Conservation (phyloP, 768 basidiomycete genomes). For the Boletus vermiculosoides region DNA sequence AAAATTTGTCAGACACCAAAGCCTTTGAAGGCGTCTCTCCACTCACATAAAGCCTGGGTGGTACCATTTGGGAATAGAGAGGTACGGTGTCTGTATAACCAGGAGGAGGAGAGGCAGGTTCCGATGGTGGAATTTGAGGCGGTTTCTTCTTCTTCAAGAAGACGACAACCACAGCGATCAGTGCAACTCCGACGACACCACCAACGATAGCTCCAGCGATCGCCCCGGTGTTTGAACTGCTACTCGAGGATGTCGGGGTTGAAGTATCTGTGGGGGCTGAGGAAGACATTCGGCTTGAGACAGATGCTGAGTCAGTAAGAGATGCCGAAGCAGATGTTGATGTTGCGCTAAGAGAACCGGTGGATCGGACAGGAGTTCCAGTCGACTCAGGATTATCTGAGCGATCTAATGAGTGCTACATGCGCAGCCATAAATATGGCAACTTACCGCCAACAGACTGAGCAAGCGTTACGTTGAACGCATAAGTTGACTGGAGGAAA, state of each 20-base stretch:
- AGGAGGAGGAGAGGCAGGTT: background rate
- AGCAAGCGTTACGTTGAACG: background rate
- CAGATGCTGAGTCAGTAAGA: background rate
- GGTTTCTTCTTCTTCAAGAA: background rate
- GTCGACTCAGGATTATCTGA: background rate
- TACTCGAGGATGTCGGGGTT: background rate
- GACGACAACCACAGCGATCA: background rate
- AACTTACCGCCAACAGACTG: background rate
- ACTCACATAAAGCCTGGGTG: conserved; percentile 33
- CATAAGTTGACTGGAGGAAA: too few species aligned
- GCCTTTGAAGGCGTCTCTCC: background rate
- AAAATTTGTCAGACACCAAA: conserved; percentile 2
- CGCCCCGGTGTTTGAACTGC: background rate
- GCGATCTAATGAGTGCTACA: background rate
- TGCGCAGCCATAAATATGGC: background rate
- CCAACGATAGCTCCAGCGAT: background rate
- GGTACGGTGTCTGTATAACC: conserved; percentile 10
- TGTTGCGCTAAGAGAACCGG: background rate
- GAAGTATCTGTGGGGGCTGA: background rate
- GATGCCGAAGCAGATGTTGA: background rate
- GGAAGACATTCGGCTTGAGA: too few species aligned
- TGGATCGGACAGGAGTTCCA: background rate
- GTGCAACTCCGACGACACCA: background rate
- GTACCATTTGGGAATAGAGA: conserved; percentile 17
- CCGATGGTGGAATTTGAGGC: background rate